A percentile compares a stretch with the other conserved stretches of the same genome.
phyloP scores from a whole-genome alignment of 768 basidiomycete species.

The Mycena vulgaris region DNA sequence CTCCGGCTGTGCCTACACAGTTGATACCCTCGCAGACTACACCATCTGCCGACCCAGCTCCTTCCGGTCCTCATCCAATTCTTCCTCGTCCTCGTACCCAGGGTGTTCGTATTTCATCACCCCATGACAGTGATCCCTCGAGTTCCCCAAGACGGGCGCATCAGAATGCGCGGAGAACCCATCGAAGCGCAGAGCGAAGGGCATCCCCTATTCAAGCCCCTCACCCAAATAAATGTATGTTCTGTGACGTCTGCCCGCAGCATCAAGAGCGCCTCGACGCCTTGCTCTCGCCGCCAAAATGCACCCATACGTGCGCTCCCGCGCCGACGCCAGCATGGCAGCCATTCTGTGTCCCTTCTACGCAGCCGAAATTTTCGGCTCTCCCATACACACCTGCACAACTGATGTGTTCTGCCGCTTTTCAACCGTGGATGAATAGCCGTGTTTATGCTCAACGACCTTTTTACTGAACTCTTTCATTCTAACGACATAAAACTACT shows the following conservation, averaged over 20 bases:
- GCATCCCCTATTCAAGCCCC: neutral
- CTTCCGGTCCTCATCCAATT: too few species aligned
- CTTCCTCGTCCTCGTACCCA: too few species aligned
- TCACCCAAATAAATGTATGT: neutral
- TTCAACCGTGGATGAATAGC: conserved; percentile 26
- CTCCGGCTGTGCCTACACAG: too few species aligned
- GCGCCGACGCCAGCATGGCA: neutral
- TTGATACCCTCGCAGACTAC: too few species aligned
- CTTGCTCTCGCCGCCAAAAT: neutral
- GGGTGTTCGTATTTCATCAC: neutral
- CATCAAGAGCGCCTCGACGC: conserved; percentile 16
- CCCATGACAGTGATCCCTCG: neutral
- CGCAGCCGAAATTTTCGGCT: neutral
- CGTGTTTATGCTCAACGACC: conserved; percentile 9
- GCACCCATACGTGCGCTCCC: neutral
- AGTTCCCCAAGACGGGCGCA: neutral
- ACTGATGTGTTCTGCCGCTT: conserved; percentile 13
- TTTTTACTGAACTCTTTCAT: conserved; percentile 1
- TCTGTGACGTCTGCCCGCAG: conserved; percentile 17
- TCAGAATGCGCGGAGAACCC: neutral
- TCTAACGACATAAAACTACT: neutral
- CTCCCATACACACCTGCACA: conserved; percentile 21
- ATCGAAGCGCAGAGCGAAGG: neutral
- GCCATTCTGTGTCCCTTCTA: neutral
- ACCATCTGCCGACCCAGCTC: too few species aligned